Evolutionary conservation across 257 asterid genomes (phyloP).

Genomic region (Prunella vulgaris): DNA sequence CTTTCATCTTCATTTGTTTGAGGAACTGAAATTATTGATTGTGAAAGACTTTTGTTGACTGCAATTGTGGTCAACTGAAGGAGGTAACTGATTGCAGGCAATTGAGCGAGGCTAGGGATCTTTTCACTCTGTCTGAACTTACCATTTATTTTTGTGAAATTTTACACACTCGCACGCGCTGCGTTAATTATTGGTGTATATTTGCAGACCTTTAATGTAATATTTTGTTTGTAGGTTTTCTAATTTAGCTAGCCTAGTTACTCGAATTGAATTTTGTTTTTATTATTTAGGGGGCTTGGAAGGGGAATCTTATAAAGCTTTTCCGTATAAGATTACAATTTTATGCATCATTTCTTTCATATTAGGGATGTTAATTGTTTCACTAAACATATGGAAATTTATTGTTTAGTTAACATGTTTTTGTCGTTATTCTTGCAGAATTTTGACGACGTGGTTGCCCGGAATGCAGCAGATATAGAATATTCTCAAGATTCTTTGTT

Average conservation of each 20-base stretch:
- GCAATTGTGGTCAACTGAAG: slow-evolving; percentile 7
- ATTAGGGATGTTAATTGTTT: background rate
- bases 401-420: background rate
- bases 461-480: slow-evolving; percentile 39
- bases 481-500: slow-evolving; percentile 24
- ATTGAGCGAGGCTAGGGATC: slow-evolving; percentile 11
- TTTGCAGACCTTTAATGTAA: background rate
- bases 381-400: background rate
- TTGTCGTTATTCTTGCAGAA: slow-evolving; percentile 17
- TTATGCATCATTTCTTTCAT: background rate
- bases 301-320: background rate
- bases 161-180: background rate
- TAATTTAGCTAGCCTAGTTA: background rate
- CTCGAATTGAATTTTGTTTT: background rate
- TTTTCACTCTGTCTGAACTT: slow-evolving; percentile 3
- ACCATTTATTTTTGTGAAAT: background rate
- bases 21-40: slow-evolving; percentile 14
- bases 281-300: background rate
- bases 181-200: slow-evolving; percentile 1
- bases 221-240: background rate
- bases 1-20: background rate
- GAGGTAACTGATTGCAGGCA: background rate
- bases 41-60: slow-evolving; percentile 17
- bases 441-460: slow-evolving; percentile 16
- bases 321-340: background rate